Conservation (phyloP, 345 rosid species). For the Odontarrhena argentea region DNA sequence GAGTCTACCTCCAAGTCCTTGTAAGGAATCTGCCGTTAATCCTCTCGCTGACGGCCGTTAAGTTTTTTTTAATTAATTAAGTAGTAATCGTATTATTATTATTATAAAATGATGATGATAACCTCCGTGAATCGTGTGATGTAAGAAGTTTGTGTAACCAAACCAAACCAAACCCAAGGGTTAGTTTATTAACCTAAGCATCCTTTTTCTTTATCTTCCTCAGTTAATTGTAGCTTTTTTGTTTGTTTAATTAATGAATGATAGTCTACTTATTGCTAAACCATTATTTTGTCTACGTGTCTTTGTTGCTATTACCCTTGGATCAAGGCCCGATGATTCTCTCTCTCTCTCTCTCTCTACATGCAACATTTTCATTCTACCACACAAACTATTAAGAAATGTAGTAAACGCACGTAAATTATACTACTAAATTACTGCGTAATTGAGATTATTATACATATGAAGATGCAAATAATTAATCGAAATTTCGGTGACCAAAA, state of each 20-base stretch:
- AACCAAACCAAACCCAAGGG: conserved; percentile 36
- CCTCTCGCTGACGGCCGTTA: conserved; percentile 72
- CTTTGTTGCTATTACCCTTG: not conserved
- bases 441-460: too few species aligned
- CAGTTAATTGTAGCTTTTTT: conserved; percentile 28
- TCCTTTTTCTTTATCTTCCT: conserved; percentile 2
- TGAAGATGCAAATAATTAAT: too few species aligned
- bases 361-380: too few species aligned
- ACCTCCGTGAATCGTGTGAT: conserved; percentile 21
- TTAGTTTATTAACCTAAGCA: conserved; percentile 25
- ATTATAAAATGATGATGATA: not conserved
- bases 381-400: too few species aligned
- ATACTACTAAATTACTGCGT: too few species aligned
- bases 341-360: not conserved
- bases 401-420: too few species aligned
- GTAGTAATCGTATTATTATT: not conserved
- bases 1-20: conserved; percentile 84
- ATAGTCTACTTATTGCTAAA: not conserved
- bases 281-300: not conserved
- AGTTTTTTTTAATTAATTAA: not conserved
- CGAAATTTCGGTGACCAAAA: too few species aligned
- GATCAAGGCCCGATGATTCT: conserved; percentile 28
- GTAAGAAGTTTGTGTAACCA: conserved; percentile 31
- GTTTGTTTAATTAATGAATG: conserved; percentile 1
- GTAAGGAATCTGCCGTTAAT: conserved; percentile 71